Percentiles rank a stretch among this genome's conserved stretches.
Conservation (phyloP, 139 green algal species). For the Coelastrella sp. region DNA sequence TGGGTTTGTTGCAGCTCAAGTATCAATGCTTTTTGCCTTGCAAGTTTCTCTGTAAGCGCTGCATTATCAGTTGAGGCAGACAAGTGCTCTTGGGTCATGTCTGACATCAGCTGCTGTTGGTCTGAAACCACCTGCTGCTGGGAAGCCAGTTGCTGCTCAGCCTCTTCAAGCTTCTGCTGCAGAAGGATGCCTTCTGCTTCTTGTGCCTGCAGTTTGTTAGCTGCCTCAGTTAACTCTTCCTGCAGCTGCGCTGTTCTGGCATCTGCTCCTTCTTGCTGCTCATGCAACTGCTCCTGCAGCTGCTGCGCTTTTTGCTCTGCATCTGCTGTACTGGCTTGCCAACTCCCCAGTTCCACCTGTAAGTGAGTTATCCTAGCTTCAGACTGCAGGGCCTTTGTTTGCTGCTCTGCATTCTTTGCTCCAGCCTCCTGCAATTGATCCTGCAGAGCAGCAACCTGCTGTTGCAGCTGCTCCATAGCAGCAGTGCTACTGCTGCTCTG, state of each 20-base stretch:
- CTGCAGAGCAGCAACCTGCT: neutral
- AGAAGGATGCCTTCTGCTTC: neutral
- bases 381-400: neutral
- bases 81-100: neutral
- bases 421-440: neutral
- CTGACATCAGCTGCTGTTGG: neutral
- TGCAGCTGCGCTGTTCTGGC: neutral
- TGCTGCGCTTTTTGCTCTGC: neutral
- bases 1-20: neutral
- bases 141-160: neutral
- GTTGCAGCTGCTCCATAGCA: neutral
- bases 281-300: constrained; percentile 24
- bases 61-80: neutral
- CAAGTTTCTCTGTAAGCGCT: neutral
- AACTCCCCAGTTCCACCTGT: neutral
- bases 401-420: neutral
- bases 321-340: neutral
- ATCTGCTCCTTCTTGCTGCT: neutral
- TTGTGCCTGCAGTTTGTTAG: neutral
- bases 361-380: neutral
- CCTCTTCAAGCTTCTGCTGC: neutral
- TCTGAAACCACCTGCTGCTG: constrained; percentile 8
- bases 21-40: neutral
- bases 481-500: neutral
- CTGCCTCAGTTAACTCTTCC: neutral